Percentiles rank a stretch among this genome's conserved stretches.
Evolutionary conservation across 2,329 filamentous ascomycete species (phyloP).

Genomic region (Cryoendolithus antarcticus): DNA sequence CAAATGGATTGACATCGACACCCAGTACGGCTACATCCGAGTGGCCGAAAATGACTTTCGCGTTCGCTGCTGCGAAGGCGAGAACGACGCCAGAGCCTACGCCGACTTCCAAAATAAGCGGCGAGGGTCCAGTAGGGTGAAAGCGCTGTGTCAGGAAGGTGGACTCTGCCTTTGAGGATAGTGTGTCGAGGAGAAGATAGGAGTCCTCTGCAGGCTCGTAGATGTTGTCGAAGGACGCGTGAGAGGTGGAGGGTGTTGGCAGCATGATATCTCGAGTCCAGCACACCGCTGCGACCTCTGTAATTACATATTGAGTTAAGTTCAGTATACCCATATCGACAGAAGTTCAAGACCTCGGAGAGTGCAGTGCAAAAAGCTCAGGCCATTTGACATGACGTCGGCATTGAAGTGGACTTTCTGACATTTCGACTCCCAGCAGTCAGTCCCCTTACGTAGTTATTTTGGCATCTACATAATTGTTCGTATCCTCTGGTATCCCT

Average conservation of each 20-base stretch:
- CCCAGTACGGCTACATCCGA: conserved; percentile 58
- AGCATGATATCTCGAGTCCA: conserved; percentile 48
- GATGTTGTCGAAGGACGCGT: conserved; percentile 76
- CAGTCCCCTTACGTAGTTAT: too few species aligned
- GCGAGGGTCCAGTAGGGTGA: conserved; percentile 17
- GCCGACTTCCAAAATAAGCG: conserved; percentile 71
- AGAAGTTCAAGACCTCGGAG: too few species aligned
- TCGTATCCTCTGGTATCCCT: background rate
- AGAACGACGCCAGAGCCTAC: conserved; percentile 91
- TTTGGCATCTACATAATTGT: too few species aligned
- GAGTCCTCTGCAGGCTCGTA: conserved; percentile 97
- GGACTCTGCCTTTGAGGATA: conserved; percentile 59
- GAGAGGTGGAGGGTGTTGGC: conserved; percentile 83
- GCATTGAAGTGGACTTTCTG: background rate
- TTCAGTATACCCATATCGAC: too few species aligned
- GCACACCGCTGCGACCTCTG: too few species aligned
- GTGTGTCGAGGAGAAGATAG: conserved; percentile 81
- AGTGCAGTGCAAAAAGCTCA: too few species aligned
- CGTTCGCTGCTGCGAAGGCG: conserved; percentile 71
- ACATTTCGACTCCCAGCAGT: too few species aligned
- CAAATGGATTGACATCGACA: conserved; percentile 74
- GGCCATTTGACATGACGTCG: conserved; percentile 4
- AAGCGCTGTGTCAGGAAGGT: conserved; percentile 58
- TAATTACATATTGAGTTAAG: too few species aligned
- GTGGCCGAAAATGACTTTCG: conserved; percentile 59